Evolutionary conservation across 441 rosid species (phyloP).

Genomic region (Isatis lusitanica): DNA sequence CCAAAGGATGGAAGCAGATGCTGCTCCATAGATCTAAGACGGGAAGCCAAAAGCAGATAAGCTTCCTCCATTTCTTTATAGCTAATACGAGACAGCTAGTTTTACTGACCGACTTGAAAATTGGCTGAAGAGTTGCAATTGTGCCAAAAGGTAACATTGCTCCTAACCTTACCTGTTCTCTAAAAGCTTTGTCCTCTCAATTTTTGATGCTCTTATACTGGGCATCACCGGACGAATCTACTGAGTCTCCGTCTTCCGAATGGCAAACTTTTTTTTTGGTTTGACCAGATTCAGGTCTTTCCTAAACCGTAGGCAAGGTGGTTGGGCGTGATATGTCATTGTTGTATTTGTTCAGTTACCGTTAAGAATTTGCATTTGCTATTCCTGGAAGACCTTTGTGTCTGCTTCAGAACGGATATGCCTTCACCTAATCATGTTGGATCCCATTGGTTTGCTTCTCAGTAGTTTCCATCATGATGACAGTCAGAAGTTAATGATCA

Average conservation of each 20-base stretch:
- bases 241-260: slow-evolving; percentile 1
- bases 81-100: slow-evolving; percentile 2
- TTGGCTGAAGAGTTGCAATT: not conserved
- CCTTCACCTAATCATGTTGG: not conserved
- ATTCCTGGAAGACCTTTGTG: not conserved
- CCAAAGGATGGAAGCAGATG: slow-evolving; percentile 29
- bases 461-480: not conserved
- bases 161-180: not conserved
- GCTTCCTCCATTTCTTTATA: not conserved
- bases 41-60: slow-evolving; percentile 5
- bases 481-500: not conserved
- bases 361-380: not conserved
- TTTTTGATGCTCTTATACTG: not conserved
- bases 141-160: slow-evolving; percentile 11
- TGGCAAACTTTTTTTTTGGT: not conserved
- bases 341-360: not conserved
- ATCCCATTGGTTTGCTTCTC: too few species aligned
- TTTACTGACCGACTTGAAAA: not conserved
- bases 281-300: not conserved
- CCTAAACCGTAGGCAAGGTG: not conserved
- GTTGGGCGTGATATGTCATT: not conserved
- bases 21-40: slow-evolving; percentile 21
- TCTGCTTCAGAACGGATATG: slow-evolving; percentile 5
- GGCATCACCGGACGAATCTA: not conserved
- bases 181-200: not conserved